phyloP scores from a whole-genome alignment of 2,329 filamentous ascomycete genomes.

The Colletotrichum cordylinicola region DNA sequence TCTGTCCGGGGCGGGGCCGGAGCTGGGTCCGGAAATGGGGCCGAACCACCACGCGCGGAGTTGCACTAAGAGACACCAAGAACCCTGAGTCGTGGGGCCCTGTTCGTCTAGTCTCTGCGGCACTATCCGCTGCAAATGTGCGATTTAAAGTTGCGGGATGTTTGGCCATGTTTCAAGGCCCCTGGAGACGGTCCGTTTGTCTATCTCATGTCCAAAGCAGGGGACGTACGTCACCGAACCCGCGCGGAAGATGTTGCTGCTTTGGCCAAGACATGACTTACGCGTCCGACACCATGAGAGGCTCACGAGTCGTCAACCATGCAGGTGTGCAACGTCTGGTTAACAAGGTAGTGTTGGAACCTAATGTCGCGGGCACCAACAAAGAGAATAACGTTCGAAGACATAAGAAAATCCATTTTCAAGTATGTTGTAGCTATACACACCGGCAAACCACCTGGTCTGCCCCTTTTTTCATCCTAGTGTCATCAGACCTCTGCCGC shows the following conservation, averaged over 20 bases:
- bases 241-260: not conserved
- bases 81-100: not conserved
- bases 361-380: rapidly evolving
- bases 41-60: not conserved
- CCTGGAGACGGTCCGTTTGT: not conserved
- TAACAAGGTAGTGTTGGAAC: rapidly evolving
- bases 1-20: not conserved
- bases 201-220: not conserved
- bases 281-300: not conserved
- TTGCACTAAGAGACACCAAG: not conserved
- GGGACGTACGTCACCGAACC: rapidly evolving
- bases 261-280: not conserved
- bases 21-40: not conserved
- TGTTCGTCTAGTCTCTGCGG: not conserved
- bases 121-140: not conserved
- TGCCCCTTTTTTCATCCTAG: not conserved
- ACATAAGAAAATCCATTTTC: conserved; percentile 15
- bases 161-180: not conserved
- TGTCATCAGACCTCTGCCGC: not conserved
- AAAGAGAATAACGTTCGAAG: not conserved
- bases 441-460: not conserved
- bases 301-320: not conserved
- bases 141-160: not conserved
- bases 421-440: conserved; percentile 18
- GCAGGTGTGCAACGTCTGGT: rapidly evolving